Conservation (phyloP, 2,329 filamentous ascomycete genomes). For the Aspergillus melleus region DNA sequence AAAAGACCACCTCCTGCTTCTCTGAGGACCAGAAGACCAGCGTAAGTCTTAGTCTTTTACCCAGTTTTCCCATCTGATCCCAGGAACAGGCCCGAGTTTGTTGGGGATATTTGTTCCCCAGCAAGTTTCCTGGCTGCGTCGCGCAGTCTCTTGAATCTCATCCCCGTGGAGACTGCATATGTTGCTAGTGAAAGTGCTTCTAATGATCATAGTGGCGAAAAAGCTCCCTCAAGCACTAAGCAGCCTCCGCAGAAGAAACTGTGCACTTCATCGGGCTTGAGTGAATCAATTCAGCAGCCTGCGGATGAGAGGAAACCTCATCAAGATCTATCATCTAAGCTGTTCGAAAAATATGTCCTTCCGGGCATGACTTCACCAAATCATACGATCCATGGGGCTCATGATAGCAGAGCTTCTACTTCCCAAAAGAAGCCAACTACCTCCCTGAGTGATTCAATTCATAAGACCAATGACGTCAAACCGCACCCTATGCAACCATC, state of each 20-base stretch:
- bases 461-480: no score
- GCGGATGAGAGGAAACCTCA: background rate
- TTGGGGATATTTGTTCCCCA: background rate
- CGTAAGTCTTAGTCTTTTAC: constrained; percentile 15
- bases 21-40: constrained; percentile 18
- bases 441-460: no score
- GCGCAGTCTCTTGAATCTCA: background rate
- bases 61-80: background rate
- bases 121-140: background rate
- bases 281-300: background rate
- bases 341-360: background rate
- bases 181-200: background rate
- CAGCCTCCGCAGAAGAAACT: background rate
- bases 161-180: background rate
- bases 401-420: no score
- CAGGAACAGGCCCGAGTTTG: background rate
- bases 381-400: no score
- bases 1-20: background rate
- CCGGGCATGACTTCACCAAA: background rate
- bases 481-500: no score
- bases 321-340: background rate
- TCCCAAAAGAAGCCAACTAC: no score
- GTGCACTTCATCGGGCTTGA: background rate
- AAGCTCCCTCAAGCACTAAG: background rate
- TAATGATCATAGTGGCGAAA: background rate